phyloP scores from a whole-genome alignment of 192 early-diverging fungal genomes.

The Backusella liffmaniae region DNA sequence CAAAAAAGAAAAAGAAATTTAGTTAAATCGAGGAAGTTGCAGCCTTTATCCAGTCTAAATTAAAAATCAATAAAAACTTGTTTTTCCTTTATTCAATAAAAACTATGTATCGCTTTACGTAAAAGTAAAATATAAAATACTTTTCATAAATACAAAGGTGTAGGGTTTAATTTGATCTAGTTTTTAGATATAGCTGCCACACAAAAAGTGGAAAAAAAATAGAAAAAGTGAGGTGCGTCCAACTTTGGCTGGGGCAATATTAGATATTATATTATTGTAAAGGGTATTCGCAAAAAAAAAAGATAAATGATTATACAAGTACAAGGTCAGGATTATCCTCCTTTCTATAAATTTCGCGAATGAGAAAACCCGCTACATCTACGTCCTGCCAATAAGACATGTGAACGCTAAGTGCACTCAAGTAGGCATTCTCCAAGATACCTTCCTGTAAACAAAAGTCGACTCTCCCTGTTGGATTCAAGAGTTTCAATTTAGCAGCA shows the following conservation, averaged over 20 bases:
- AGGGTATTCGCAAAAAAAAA: not conserved
- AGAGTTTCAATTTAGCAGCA: slow-evolving; percentile 37
- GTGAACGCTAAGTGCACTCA: slow-evolving; percentile 44
- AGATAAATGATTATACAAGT: not conserved
- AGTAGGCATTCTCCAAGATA: slow-evolving; percentile 44
- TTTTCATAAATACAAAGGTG: no score
- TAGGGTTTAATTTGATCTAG: no score
- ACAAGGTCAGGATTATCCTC: not conserved
- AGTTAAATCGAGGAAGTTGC: no score
- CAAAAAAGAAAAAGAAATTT: no score
- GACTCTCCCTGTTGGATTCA: slow-evolving; percentile 50
- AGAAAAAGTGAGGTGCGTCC: no score
- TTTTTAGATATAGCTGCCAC: no score
- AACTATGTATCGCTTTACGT: no score
- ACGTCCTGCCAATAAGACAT: slow-evolving; percentile 35
- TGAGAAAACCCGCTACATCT: slow-evolving; percentile 34
- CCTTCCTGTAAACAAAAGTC: slow-evolving; percentile 54
- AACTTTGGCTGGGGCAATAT: not conserved
- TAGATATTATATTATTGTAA: not conserved
- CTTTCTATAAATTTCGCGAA: slow-evolving; percentile 24
- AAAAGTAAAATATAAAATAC: no score
- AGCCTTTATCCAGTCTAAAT: no score
- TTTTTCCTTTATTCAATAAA: no score
- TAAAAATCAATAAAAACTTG: no score
- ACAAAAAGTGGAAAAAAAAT: no score